Evolutionary conservation across 192 early-diverging fungal genomes (phyloP), one percentile per base, ranked within the genome.

Genomic region (Radiomyces spectabilis): DNA sequence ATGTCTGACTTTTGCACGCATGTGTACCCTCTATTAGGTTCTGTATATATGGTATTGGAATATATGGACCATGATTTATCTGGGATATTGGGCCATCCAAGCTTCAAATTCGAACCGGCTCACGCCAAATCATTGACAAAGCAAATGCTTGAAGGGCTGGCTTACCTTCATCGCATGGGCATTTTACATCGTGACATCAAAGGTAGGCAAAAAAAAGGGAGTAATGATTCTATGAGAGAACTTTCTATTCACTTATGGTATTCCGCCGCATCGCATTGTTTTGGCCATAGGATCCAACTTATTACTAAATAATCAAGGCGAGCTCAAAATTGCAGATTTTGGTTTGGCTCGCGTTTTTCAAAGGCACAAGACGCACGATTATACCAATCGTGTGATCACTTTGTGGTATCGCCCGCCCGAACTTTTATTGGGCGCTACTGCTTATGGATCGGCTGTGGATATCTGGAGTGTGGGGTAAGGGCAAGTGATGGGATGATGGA

Each of bases 401-500:
- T 68, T 97, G 27, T 99, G 96, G 96, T 99, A 99, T 55, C 80
- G 96, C 8, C 86, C 94, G 26, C 92, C 93, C 0, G 94, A 97
- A 60, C 72, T 99, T 16, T 71, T 96, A 26, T 80, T 97, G 1
- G 96, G 96, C 0, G 79, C 88, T 1, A 92, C 86, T 8, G 72
- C 81, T 5, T 99, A 99, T 66, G 86, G 87, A 1, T 77, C 80
- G 25, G 88, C 80, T 47, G 86, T 96, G 16, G 96, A 99, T 64
- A 86, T 99, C 57, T 99, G 96, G 96, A 88, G 92, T 53, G 87
- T 85, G 31, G 91, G 91, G 75, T 77, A 58, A 47, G 31, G n/a
- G n/a, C n/a, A n/a, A n/a, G n/a, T n/a, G n/a, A n/a, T n/a, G n/a
- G n/a, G n/a, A n/a, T n/a, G n/a, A n/a, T n/a, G n/a, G n/a, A n/a